A percentile compares a stretch with the other conserved stretches of the same genome.
Conservation (phyloP, 164 flowering plant species). For the Nymphaea colorata region DNA sequence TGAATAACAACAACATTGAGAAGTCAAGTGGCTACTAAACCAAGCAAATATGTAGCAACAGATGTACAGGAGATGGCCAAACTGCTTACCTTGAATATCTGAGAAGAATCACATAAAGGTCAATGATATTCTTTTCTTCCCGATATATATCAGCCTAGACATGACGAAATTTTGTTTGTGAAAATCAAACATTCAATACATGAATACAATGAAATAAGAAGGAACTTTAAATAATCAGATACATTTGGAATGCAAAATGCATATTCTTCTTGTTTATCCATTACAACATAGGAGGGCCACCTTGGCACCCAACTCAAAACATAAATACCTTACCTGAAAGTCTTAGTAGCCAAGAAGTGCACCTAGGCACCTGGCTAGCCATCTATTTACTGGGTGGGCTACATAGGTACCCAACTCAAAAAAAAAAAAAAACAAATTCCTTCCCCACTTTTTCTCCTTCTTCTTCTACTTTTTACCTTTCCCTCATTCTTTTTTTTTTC, state of each 20-base stretch:
- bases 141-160: slow-evolving; percentile 76
- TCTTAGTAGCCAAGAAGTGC: neutral
- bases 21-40: neutral
- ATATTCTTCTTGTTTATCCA: neutral
- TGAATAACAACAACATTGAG: neutral
- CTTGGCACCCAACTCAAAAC: neutral
- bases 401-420: too few relatives aligned
- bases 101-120: slow-evolving; percentile 80
- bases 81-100: slow-evolving; percentile 74
- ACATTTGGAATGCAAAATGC: neutral
- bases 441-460: too few relatives aligned
- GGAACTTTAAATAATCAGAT: neutral
- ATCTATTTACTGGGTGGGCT: too few relatives aligned
- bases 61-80: neutral
- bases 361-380: neutral
- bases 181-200: neutral
- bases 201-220: neutral
- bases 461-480: too few relatives aligned
- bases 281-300: too few relatives aligned
- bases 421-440: too few relatives aligned
- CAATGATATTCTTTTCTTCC: slow-evolving; percentile 74
- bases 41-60: neutral
- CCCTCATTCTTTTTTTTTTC: too few relatives aligned
- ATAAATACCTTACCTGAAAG: neutral
- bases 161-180: neutral